These are phyloP conservation scores for Colletotrichum sidae DNA, from an alignment of 2,329 filamentous ascomycete species.

Conservation along the genomic window DNA sequence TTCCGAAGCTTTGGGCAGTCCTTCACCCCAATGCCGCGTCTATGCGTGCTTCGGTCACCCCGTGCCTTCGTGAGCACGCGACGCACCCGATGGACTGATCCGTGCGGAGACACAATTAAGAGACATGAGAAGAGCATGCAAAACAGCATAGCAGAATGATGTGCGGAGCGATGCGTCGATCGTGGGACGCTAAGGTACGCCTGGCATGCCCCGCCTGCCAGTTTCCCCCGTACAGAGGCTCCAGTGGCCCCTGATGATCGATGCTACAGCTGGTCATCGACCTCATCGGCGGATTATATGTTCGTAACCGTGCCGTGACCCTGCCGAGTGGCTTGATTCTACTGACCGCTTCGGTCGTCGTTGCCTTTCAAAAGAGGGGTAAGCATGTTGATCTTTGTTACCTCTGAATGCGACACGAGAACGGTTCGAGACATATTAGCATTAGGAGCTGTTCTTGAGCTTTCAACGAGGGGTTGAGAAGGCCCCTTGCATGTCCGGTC, in stretches of 20 bases:
- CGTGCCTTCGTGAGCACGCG: slow-evolving; percentile 18
- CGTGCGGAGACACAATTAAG: not conserved
- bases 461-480: slow-evolving; percentile 7
- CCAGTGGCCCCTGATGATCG: slow-evolving; percentile 36
- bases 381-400: slow-evolving; percentile 1
- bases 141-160: slow-evolving; percentile 5
- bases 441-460: slow-evolving; percentile 3
- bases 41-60: not conserved
- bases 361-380: slow-evolving; percentile 21
- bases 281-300: slow-evolving; percentile 27
- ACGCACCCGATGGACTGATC: slow-evolving; percentile 12
- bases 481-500: slow-evolving; percentile 10
- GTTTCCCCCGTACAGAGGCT: slow-evolving; percentile 28
- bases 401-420: not conserved
- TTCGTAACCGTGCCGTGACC: slow-evolving; percentile 7
- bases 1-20: slow-evolving; percentile 14
- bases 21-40: slow-evolving; percentile 17
- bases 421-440: slow-evolving; percentile 11
- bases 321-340: slow-evolving; percentile 6
- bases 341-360: slow-evolving; percentile 20
- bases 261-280: slow-evolving; percentile 35
- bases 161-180: slow-evolving; percentile 28
- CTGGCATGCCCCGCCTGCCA: slow-evolving; percentile 31
- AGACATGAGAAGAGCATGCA: not conserved
- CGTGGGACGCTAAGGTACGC: slow-evolving; percentile 31